Conservation (phyloP, 495 filamentous ascomycete species). For the Achaetomiella virescens region DNA sequence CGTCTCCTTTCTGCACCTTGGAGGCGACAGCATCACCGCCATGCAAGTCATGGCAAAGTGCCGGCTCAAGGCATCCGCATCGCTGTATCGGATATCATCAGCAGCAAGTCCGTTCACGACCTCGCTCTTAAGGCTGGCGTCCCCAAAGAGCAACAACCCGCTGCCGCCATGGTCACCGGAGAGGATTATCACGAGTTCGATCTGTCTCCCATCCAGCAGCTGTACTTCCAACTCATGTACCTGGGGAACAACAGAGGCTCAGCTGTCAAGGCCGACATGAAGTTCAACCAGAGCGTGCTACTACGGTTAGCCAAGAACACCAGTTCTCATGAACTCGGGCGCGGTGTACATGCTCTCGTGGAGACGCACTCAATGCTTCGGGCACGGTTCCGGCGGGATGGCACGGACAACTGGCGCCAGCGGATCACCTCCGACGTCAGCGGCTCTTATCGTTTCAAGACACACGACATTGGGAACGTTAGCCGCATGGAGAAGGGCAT, state of each 20-base stretch:
- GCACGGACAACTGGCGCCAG: slow-evolving; percentile 21
- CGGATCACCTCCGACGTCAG: slow-evolving; percentile 22
- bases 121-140: slow-evolving; percentile 16
- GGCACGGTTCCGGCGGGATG: slow-evolving; percentile 42
- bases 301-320: slow-evolving; percentile 40
- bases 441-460: slow-evolving; percentile 22
- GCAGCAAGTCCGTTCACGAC: slow-evolving; percentile 18
- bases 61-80: slow-evolving; percentile 14
- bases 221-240: slow-evolving; percentile 45
- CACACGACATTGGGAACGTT: slow-evolving; percentile 14
- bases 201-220: slow-evolving; percentile 54
- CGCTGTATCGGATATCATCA: slow-evolving; percentile 19
- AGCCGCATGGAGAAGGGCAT: slow-evolving; percentile 19
- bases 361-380: slow-evolving; percentile 58
- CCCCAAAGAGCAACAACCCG: neutral
- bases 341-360: slow-evolving; percentile 46
- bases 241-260: neutral
- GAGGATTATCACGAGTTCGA: slow-evolving; percentile 25
- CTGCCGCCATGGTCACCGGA: neutral
- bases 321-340: slow-evolving; percentile 29
- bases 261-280: slow-evolving; percentile 34
- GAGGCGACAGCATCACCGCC: slow-evolving; percentile 29
- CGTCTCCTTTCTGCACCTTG: slow-evolving; percentile 30
- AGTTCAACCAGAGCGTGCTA: slow-evolving; percentile 60
- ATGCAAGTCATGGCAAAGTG: slow-evolving; percentile 27